These are phyloP conservation scores for Sugiyamaella americana DNA, from an alignment of 805 yeast species.

Conservation along the genomic window DNA sequence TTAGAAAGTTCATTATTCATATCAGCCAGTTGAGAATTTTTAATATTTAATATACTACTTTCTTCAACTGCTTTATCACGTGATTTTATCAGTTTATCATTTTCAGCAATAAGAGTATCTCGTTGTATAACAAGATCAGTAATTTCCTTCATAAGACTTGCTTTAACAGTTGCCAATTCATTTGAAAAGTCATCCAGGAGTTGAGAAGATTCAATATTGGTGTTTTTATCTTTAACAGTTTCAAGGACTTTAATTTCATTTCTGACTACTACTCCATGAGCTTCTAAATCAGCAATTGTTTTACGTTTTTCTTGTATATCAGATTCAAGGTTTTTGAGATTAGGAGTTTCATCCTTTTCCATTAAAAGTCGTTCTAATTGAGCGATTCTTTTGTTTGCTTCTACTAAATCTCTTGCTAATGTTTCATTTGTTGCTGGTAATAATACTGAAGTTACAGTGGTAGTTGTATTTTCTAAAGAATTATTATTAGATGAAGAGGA, in stretches of 20 bases:
- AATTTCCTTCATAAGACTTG: conserved; percentile 43
- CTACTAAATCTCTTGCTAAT: conserved; percentile 22
- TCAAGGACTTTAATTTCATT: conserved; percentile 37
- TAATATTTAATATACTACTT: conserved; percentile 26
- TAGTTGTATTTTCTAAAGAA: neutral
- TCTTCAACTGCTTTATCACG: conserved; percentile 30
- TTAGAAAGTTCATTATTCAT: conserved; percentile 33
- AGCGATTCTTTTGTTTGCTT: conserved; percentile 26
- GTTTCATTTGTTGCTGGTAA: conserved; percentile 1
- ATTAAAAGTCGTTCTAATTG: conserved; percentile 24
- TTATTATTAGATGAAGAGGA: too few relatives aligned
- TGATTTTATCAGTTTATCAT: conserved; percentile 22
- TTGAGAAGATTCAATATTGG: conserved; percentile 20
- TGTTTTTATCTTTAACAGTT: conserved; percentile 32
- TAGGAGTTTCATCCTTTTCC: conserved; percentile 12
- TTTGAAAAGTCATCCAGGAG: conserved; percentile 35
- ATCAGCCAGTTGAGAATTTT: conserved; percentile 34
- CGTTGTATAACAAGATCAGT: conserved; percentile 27
- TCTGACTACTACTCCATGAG: conserved; percentile 27
- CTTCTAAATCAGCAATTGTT: conserved; percentile 35
- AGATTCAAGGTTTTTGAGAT: conserved; percentile 12
- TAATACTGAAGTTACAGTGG: neutral
- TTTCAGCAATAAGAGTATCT: conserved; percentile 29
- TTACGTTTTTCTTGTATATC: conserved; percentile 25
- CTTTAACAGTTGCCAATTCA: conserved; percentile 43